Base-by-base conservation (phyloP, 2,329 filamentous ascomycete species). In the Fusarium annulatum region DNA sequence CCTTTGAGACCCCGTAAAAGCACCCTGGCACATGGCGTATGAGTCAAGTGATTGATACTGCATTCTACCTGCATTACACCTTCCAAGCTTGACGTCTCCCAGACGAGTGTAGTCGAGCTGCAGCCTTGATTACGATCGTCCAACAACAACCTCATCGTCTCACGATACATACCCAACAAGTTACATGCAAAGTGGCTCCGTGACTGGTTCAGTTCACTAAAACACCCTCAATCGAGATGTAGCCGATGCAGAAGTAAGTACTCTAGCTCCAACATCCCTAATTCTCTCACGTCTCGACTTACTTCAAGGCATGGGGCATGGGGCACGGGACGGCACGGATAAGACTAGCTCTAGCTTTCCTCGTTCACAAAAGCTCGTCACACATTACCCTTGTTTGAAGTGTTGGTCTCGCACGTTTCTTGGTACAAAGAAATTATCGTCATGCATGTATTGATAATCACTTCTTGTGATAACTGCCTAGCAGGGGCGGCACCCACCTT, bases 41-140 rank as follows among this genome's bases (percentile, higher is more conserved):
- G 64, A 74, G 77, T 80, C 78, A 80, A 80, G 78, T 80, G 79
- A 80, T 76, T 78, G 66, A 59, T 71, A 65, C 64, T 70, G 66
- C 64, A 68, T 66, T 66, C 42, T 61, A 45, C 57, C 19, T 62
- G 62, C 63, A 59, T 69, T 56, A 10, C 68, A 67, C 59, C 68
- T 76, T 76, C 72, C 69, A 49, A 67, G 69, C 72, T 73, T 45
- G 64, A 70, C 33, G 57, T 58, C 21, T 51, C 30, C 56, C 43
- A 42, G 49, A 52, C 61, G 46, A 59, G 58, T 58, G 57, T 48
- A 67, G 74, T 74, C 76, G 74, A 77, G 42, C 61, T 73, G 56
- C 59, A 60, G 61, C 48, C 63, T 65, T 48, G 48, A 74, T 59
- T 69, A 33, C 66, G 67, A 73, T 69, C 65, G 41, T 46, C 58